Evolutionary conservation across 257 asterid species (phyloP), one percentile per base, ranked within the genome.

Genomic region (Fraxinus cuspidata): DNA sequence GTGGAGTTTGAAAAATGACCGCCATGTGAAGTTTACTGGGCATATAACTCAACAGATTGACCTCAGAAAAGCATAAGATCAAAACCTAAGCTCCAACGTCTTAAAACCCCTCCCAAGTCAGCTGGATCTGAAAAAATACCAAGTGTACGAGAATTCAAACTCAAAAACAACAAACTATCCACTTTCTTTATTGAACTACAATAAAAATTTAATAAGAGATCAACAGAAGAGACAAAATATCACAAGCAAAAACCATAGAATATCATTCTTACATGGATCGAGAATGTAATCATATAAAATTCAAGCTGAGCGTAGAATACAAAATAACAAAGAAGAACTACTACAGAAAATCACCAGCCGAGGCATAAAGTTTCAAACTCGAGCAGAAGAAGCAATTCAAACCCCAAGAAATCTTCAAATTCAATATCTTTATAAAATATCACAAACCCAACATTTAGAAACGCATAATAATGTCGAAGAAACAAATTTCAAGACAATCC

Each of bases 121-220:
- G 76, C 81, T 70, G 85, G 89, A 89, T 86, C 95, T 84, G 88
- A 82, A 77, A 81, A 82, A 65, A 70, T 72, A 77, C 63, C 25
- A 79, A 37, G 72, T 34, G 70, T 25, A 58, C 69, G 66, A 37
- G 56, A 71, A 51, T 68, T 53, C 47, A 82, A 76, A 65, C 76
- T n/a, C 47, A 37, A 34, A 73, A 66, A 56, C 13, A 31, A 49
- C 15, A 64, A 73, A 40, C 42, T 23, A 28, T 44, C 67, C 40
- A 8, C 9, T 21, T 8, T 49, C 28, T 47, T 44, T 7, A 3
- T 42, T 37, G 34, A 38, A 79, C 37, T 32, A 3, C 25, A 47
- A 16, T 4, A 53, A 9, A 66, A 69, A 19, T 42, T 56, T 31
- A 28, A 56, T 18, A 7, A 72, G 66, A 56, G 49, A 64, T 29